A percentile compares a stretch with the other conserved stretches of the same genome.
These are phyloP conservation scores for Salicornia ramosissima DNA, from an alignment of 148 eudicot genomes.

Conservation along the genomic window DNA sequence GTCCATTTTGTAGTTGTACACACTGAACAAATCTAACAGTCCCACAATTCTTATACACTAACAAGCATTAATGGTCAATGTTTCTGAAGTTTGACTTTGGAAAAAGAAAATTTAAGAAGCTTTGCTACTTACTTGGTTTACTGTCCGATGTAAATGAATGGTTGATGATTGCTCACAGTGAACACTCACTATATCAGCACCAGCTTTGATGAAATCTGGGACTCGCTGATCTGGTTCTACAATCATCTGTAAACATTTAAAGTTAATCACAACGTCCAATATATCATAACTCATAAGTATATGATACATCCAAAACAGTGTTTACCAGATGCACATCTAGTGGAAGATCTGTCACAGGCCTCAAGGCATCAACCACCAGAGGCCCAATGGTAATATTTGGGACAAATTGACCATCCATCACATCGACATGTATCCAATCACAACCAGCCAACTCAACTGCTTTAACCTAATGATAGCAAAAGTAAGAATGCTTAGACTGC, in stretches of 20 bases:
- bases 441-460: slow-evolving; percentile 98
- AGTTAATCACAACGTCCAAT: slow-evolving; percentile 26
- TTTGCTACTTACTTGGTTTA: slow-evolving; percentile 61
- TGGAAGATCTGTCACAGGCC: slow-evolving; percentile 97
- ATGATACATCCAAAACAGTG: slow-evolving; percentile 9
- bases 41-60: neutral
- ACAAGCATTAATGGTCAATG: neutral
- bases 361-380: slow-evolving; percentile 85
- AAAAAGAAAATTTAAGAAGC: slow-evolving; percentile 1
- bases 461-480: slow-evolving; percentile 56
- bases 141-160: slow-evolving; percentile 92
- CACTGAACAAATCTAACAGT: neutral
- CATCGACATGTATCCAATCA: slow-evolving; percentile 99
- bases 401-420: slow-evolving; percentile 98
- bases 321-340: slow-evolving; percentile 96
- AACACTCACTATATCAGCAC: slow-evolving; percentile 93
- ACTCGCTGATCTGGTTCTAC: slow-evolving; percentile 96
- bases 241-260: slow-evolving; percentile 64
- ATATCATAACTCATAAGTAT: neutral
- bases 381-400: slow-evolving; percentile 99
- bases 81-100: neutral
- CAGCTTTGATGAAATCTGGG: slow-evolving; percentile 95
- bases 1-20: neutral
- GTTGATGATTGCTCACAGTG: slow-evolving; percentile 98
- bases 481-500: slow-evolving; percentile 17